Base-by-base conservation (phyloP, 2,329 filamentous ascomycete genomes). In the Fonsecaea multimorphosa region DNA sequence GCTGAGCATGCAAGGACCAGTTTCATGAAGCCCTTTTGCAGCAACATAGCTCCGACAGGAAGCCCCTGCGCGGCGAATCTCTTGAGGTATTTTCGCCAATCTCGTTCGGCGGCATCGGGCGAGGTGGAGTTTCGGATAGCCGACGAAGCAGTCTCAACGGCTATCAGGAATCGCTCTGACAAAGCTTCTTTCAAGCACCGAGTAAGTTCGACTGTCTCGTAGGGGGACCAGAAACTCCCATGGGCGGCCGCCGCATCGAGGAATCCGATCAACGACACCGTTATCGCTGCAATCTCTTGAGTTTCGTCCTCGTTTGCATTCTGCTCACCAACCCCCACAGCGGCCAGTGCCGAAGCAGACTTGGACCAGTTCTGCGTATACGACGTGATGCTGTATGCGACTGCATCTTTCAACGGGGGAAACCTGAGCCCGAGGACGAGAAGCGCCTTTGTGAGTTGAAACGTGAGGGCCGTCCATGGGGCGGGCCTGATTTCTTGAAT, bases 191-290 rank as follows among this genome's bases (percentile, higher is more conserved):
- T 88, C 36, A 97, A 79, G 55, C 87, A 85, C 66, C 90, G 86
- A 16, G 97, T 86, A 54, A 98, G 79, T 2, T 85, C 83, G 31
- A 96, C 79, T 60, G 93, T 87, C 70, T 95, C 91, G 2, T 87
- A 85, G 1, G 89, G 82, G 65, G 82, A 87, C 92, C 93, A 99
- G 72, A 97, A 94, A 68, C 89, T 86, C 9, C 89, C 87, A 74
- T 93, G 87, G 5, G 88, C 87, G 2, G 93, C 88, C 3, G 90
- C 89, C 24, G 93, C 93, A 74, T 94, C 88, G 59, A 99, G 80
- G 75, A 99, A 97, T 0, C 95, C 96, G 27, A 97, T 80, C n/a
- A 99, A 81, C 0, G 94, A 94, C 55, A 96, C 86, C 6, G 91
- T 87, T 70, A 97, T 86, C 19, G 90, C 92, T 59, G 92, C 87